A percentile compares a stretch with the other conserved stretches of the same genome.
Conservation (phyloP, 768 basidiomycete species). For the Leccinum boreale region DNA sequence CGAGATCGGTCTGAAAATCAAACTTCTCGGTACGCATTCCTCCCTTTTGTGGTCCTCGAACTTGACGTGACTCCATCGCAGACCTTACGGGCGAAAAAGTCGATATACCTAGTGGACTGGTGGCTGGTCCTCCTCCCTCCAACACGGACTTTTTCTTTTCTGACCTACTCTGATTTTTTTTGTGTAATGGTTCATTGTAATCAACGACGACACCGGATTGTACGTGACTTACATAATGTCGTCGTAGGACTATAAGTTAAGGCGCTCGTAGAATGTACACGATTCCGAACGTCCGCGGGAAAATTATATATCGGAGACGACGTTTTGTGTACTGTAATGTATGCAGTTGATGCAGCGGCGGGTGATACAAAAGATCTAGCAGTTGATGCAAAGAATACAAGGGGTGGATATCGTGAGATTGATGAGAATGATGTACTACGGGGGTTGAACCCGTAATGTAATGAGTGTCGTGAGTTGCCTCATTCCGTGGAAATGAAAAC, state of each 20-base stretch:
- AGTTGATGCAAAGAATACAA: conserved; percentile 24
- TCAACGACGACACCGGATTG: not conserved
- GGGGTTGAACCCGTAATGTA: conserved; percentile 83
- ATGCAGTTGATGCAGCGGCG: conserved; percentile 60
- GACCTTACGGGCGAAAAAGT: conserved; percentile 89
- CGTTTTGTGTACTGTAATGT: conserved; percentile 9
- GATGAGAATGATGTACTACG: conserved; percentile 41
- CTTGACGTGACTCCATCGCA: conserved; percentile 25
- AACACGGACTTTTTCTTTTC: conserved; percentile 88
- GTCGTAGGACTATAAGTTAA: conserved; percentile 1
- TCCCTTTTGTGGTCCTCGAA: not conserved
- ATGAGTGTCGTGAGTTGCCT: conserved; percentile 30
- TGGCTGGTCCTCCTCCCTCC: conserved; percentile 73
- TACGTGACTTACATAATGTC: not conserved
- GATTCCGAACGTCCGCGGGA: conserved; percentile 10
- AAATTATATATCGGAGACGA: conserved; percentile 17
- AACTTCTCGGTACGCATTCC: conserved; percentile 66
- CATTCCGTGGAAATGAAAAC: conserved; percentile 9
- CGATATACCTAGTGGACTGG: conserved; percentile 79
- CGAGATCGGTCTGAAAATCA: conserved; percentile 90
- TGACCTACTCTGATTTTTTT: conserved; percentile 39
- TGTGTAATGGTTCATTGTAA: conserved; percentile 10
- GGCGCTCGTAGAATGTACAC: conserved; percentile 18
- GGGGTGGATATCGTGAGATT: conserved; percentile 22
- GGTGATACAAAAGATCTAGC: conserved; percentile 23